Evolutionary conservation across 2,329 filamentous ascomycete species (phyloP).

Genomic region (Elsinoe batatas): DNA sequence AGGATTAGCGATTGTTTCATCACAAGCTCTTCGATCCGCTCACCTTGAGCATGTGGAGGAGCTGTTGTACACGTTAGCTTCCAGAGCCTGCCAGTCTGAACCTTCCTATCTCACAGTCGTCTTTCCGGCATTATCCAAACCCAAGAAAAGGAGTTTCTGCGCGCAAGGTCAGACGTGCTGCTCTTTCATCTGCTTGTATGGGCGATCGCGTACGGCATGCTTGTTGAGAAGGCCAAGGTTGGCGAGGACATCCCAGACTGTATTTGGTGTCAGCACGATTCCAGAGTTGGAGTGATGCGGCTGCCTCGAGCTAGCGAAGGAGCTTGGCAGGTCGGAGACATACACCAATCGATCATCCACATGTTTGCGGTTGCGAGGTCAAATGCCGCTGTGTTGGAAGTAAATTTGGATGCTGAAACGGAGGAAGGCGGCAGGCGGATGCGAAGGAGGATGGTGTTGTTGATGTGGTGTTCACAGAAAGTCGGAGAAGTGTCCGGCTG

Average conservation of each 20-base stretch:
- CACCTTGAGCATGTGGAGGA: slow-evolving; percentile 93
- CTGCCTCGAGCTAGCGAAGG: slow-evolving; percentile 15
- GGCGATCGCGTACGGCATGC: slow-evolving; percentile 48
- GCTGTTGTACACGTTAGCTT: slow-evolving; percentile 22
- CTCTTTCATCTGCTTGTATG: background rate
- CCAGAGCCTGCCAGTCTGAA: slow-evolving; percentile 5
- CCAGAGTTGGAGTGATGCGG: slow-evolving; percentile 13
- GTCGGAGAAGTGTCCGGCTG: background rate
- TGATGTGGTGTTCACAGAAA: background rate
- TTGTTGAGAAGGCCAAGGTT: slow-evolving; percentile 86
- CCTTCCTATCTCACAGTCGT: slow-evolving; percentile 49
- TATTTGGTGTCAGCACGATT: slow-evolving; percentile 13
- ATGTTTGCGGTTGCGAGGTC: slow-evolving; percentile 37
- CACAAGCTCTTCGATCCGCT: slow-evolving; percentile 21
- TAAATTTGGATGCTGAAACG: background rate
- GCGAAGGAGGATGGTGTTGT: background rate
- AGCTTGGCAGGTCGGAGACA: slow-evolving; percentile 24
- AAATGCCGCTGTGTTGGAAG: background rate
- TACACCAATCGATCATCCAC: slow-evolving; percentile 98
- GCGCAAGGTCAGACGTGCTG: background rate
- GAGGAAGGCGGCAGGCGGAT: background rate
- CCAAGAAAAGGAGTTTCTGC: slow-evolving; percentile 77
- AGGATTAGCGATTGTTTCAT: slow-evolving; percentile 2
- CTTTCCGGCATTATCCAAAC: slow-evolving; percentile 90
- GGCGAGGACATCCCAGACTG: slow-evolving; percentile 84